Percentiles rank a stretch among this genome's conserved stretches.
phyloP scores from a whole-genome alignment of 148 eudicot species.

The Beta vulgaris region DNA sequence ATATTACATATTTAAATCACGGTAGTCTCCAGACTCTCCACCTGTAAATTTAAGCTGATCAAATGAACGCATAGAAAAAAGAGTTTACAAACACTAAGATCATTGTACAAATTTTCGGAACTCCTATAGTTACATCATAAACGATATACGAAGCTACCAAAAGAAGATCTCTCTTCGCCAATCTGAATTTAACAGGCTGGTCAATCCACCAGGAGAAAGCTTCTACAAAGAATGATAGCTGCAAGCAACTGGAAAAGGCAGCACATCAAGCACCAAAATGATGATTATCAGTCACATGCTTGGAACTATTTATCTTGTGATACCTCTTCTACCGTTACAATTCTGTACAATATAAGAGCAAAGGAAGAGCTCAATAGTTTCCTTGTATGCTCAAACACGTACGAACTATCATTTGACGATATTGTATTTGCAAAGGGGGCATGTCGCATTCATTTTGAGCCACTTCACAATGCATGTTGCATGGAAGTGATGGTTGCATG shows the following conservation, averaged over 20 bases:
- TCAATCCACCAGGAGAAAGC: conserved; percentile 7
- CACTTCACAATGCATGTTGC: conserved; percentile 82
- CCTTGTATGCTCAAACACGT: conserved; percentile 31
- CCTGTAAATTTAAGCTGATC: too few relatives aligned
- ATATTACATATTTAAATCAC: too few relatives aligned
- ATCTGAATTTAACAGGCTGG: background rate
- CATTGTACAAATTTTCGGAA: background rate
- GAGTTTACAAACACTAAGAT: background rate
- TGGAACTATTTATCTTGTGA: background rate
- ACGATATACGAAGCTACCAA: background rate
- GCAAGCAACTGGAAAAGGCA: background rate
- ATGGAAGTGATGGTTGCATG: conserved; percentile 90
- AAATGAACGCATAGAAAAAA: too few relatives aligned
- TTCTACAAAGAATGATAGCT: conserved; percentile 1
- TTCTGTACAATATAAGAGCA: conserved; percentile 23
- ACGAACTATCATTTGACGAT: conserved; percentile 77
- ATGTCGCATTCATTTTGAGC: conserved; percentile 97
- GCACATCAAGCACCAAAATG: conserved; percentile 12
- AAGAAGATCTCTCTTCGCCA: background rate
- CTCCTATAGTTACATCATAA: background rate
- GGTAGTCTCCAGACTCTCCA: too few relatives aligned
- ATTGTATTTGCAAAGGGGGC: conserved; percentile 97
- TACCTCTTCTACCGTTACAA: conserved; percentile 15
- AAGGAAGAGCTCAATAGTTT: background rate
- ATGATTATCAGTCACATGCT: background rate